phyloP scores from a whole-genome alignment of 805 yeast species.

The Lipomyces sp. region DNA sequence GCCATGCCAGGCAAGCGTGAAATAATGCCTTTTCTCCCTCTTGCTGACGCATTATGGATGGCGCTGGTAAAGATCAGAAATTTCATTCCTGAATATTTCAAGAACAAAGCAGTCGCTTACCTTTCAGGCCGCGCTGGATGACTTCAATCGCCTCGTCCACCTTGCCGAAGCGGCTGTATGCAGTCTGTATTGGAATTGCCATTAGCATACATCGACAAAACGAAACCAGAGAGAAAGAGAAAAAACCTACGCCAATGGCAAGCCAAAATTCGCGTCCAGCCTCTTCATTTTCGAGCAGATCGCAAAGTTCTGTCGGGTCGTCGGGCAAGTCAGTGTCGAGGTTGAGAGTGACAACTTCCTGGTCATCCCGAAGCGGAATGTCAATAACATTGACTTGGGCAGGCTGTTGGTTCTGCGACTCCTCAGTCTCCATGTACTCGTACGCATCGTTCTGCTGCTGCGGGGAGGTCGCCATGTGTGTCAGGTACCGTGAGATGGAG shows the following conservation, averaged over 20 bases:
- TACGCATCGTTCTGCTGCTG: no score
- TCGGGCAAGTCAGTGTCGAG: conserved; percentile 79
- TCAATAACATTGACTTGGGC: conserved; percentile 43
- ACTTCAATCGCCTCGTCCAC: conserved; percentile 62
- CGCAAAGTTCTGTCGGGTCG: conserved; percentile 79
- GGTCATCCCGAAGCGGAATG: conserved; percentile 72
- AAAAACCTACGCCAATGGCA: conserved; percentile 52
- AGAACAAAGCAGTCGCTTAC: conserved; percentile 1
- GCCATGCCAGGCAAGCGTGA: conserved; percentile 70
- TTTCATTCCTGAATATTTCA: neutral
- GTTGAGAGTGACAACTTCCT: conserved; percentile 84
- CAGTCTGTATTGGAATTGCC: conserved; percentile 39
- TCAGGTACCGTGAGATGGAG: no score
- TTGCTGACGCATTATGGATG: conserved; percentile 26
- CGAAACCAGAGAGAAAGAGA: no score
- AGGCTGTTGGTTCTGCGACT: neutral
- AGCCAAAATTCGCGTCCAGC: conserved; percentile 80
- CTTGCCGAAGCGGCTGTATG: conserved; percentile 64
- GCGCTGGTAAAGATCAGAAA: conserved; percentile 2
- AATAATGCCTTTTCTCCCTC: conserved; percentile 50
- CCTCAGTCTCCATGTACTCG: conserved; percentile 5
- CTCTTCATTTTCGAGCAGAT: conserved; percentile 74
- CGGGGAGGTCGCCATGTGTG: no score
- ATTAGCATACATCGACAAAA: neutral
- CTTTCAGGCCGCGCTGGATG: conserved; percentile 55